phyloP scores from a whole-genome alignment of 2,329 filamentous ascomycete genomes.

The Leptodontidium sp. region DNA sequence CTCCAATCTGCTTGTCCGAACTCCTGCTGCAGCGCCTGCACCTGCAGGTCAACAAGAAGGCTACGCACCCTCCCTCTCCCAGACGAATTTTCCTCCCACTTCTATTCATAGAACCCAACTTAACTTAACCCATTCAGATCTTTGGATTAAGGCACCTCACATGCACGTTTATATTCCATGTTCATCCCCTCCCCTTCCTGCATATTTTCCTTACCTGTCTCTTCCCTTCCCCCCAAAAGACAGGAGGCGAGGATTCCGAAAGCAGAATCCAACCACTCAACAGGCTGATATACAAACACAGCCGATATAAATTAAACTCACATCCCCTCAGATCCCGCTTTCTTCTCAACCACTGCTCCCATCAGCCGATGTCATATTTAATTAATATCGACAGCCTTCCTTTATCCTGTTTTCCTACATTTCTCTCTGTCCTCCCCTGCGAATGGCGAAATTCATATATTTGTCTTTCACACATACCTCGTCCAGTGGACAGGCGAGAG shows the following conservation, averaged over 20 bases:
- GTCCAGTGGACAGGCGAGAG: too few species aligned
- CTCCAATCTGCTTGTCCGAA: slow-evolving; percentile 6
- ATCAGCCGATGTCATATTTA: slow-evolving; percentile 14
- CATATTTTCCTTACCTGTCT: too few species aligned
- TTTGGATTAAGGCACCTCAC: background rate
- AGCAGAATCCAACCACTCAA: background rate
- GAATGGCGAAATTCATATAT: slow-evolving; percentile 1
- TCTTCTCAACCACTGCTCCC: background rate
- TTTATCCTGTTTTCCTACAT: background rate
- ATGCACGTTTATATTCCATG: slow-evolving; percentile 3
- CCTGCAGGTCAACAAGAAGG: background rate
- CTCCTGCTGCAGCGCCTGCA: background rate
- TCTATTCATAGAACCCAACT: slow-evolving; percentile 20
- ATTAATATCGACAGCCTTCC: background rate
- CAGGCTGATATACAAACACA: slow-evolving; percentile 24
- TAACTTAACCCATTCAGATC: background rate
- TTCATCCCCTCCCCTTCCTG: slow-evolving; percentile 6
- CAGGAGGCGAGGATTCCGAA: slow-evolving; percentile 21
- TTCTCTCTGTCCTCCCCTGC: background rate
- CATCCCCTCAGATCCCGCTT: background rate
- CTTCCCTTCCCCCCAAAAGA: background rate
- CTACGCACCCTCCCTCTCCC: background rate
- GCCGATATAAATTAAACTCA: slow-evolving; percentile 21
- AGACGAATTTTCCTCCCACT: background rate
- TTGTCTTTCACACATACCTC: background rate